These are phyloP conservation scores for Sphaerulina populicola DNA, from an alignment of 2,329 filamentous ascomycete genomes.

Conservation along the genomic window DNA sequence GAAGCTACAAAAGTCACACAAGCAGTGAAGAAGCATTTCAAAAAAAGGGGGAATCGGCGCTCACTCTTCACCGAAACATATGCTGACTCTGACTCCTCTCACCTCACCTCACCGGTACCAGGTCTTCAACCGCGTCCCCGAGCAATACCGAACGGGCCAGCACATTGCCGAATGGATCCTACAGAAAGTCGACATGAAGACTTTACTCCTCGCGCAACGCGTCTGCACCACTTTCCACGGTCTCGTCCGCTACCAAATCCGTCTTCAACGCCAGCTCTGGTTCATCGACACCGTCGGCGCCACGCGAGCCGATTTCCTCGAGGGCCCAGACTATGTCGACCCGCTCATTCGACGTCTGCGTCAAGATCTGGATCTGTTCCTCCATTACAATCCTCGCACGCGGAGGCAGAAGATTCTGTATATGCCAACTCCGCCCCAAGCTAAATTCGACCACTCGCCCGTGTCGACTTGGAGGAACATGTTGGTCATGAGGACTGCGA, in stretches of 20 bases:
- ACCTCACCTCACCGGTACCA: neutral
- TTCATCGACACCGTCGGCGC: neutral
- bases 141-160: neutral
- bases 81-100: neutral
- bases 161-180: neutral
- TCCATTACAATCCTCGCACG: neutral
- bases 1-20: too few relatives aligned
- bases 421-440: neutral
- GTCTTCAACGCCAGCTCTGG: constrained; percentile 8
- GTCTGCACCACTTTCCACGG: neutral
- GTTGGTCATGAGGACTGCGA: constrained; percentile 3
- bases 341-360: neutral
- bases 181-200: neutral
- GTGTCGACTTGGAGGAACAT: constrained; percentile 4
- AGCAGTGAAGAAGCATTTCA: too few relatives aligned
- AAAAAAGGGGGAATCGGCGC: too few relatives aligned
- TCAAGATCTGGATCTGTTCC: constrained; percentile 2
- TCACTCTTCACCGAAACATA: neutral
- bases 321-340: neutral
- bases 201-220: neutral
- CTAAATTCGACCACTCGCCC: neutral
- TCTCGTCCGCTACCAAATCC: neutral
- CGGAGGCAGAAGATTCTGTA: neutral
- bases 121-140: neutral
- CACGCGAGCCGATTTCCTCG: neutral